Conservation (phyloP, 495 filamentous ascomycete species). For the Immersiella caudata region DNA sequence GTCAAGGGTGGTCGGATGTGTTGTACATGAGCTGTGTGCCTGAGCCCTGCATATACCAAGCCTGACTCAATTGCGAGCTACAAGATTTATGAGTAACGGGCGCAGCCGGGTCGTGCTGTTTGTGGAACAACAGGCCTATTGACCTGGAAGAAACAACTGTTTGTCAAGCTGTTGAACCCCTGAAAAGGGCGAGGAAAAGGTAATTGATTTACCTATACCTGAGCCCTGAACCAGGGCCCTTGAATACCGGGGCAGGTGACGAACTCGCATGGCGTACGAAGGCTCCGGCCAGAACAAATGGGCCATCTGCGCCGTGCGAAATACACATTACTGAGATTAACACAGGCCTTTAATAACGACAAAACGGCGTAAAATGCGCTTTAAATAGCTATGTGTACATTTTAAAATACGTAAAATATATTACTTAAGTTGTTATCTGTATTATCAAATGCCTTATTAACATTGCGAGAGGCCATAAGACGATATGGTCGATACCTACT, state of each 20-base stretch:
- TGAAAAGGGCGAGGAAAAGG: background rate
- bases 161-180: background rate
- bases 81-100: background rate
- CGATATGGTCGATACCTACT: too few relatives aligned
- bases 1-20: background rate
- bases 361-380: too few relatives aligned
- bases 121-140: background rate
- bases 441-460: too few relatives aligned
- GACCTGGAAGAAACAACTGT: background rate
- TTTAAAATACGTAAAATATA: too few relatives aligned
- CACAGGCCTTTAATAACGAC: too few relatives aligned
- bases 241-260: background rate
- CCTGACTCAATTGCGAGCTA: background rate
- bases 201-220: too few relatives aligned
- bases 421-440: too few relatives aligned
- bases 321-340: too few relatives aligned
- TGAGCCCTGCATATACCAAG: slow-evolving; percentile 3
- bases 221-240: background rate
- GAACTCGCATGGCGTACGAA: slow-evolving; percentile 2
- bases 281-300: too few relatives aligned
- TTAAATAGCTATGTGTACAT: too few relatives aligned
- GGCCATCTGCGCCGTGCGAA: too few relatives aligned
- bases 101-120: background rate
- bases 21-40: slow-evolving; percentile 8
- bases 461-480: too few relatives aligned